Evolutionary conservation across 192 early-diverging fungal genomes (phyloP), one percentile per base, ranked within the genome.

Genomic region (Linnemannia hyalina): DNA sequence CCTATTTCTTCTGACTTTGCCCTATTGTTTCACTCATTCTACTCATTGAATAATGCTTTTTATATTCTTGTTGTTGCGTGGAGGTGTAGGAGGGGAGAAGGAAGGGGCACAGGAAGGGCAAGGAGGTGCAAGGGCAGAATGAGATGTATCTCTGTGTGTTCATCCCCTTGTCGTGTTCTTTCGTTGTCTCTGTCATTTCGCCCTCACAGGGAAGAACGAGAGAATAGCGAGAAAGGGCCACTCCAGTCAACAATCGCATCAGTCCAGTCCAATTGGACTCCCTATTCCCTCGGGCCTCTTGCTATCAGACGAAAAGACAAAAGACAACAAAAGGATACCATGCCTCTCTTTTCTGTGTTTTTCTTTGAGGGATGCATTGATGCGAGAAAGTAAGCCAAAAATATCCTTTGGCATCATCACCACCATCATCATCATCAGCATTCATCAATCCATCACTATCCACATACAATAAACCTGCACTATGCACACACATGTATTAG

Each of bases 121-220:
- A 76, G 75, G 81, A 77, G 75, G 60, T 71, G 20, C 41, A 74
- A 76, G 75, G 71, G 76, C 71, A 82, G 60, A 73, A 77, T 77
- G 81, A 47, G 81, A 74, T 77, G 41, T 32, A 6, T 42, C 35
- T 36, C 11, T 65, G 26, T 65, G 60, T 65, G n/a, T 44, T 60
- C 71, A 65, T 82, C 75, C 76, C 70, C 49, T 82, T 41, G 70
- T 13, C 29, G 74, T 15, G 32, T 74, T 41, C 40, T 36, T 46
- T 41, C 40, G 23, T 46, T 75, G 32, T 32, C 42, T 16, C 54
- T 47, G 52, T 57, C 29, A 49, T 15, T 70, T 38, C 15, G 36
- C 29, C 38, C 22, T 32, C 68, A 70, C 6, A 22, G 16, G 55
- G 55, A 60, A 10, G 55, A n/a, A 18, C 23, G n/a, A 26, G 23